phyloP scores from a whole-genome alignment of 2,329 filamentous ascomycete genomes.

The Davidsoniella australis region DNA sequence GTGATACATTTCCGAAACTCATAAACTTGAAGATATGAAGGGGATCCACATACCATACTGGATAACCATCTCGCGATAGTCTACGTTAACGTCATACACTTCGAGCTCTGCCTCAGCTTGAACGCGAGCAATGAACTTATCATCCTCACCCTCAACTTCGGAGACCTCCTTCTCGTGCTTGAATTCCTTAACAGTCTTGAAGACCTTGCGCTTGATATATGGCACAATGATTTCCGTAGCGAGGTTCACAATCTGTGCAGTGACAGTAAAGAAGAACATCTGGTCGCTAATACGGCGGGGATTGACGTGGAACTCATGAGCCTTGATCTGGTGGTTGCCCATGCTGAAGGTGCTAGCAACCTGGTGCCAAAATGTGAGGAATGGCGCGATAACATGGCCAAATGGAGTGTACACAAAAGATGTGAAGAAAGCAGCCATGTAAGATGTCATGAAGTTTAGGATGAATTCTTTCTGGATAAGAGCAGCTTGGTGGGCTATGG shows the following conservation, averaged over 20 bases:
- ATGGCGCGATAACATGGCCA: constrained; percentile 64
- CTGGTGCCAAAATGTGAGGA: constrained; percentile 65
- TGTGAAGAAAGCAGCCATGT: constrained; percentile 79
- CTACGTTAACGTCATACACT: constrained; percentile 73
- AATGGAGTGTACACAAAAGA: constrained; percentile 93
- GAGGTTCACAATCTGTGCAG: constrained; percentile 79
- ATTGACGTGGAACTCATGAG: constrained; percentile 60
- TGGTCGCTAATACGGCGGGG: constrained; percentile 70
- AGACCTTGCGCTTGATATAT: constrained; percentile 61
- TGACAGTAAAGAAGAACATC: constrained; percentile 91
- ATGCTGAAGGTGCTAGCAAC: constrained; percentile 61
- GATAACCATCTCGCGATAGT: constrained; percentile 87
- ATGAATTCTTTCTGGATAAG: constrained; percentile 89
- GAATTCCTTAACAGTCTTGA: constrained; percentile 61
- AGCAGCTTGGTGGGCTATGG: constrained; percentile 55
- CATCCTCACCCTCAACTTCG: constrained; percentile 56
- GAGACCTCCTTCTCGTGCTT: constrained; percentile 35
- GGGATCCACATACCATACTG: constrained; percentile 40
- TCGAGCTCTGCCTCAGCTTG: constrained; percentile 68
- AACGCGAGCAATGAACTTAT: constrained; percentile 62
- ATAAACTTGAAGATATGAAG: neutral
- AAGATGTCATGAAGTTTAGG: constrained; percentile 91
- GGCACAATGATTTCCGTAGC: constrained; percentile 72
- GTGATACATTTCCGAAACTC: neutral
- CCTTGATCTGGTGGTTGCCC: constrained; percentile 52